A percentile compares a stretch with the other conserved stretches of the same genome.
phyloP scores from a whole-genome alignment of 805 yeast genomes.

The Pichia exigua region DNA sequence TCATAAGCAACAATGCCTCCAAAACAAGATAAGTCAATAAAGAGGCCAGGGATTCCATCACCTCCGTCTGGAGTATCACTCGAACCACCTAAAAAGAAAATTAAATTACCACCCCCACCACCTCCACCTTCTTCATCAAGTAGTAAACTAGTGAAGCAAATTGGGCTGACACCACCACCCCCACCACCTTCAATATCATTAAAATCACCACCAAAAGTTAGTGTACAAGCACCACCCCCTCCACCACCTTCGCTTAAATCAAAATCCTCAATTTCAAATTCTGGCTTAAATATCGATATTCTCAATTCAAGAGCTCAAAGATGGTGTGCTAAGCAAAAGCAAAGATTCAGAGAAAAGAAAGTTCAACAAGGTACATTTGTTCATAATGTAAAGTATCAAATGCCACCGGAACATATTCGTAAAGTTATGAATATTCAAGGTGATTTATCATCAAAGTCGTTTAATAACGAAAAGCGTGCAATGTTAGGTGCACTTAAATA shows the following conservation, averaged over 20 bases:
- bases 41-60: constrained; percentile 5
- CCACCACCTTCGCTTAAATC: constrained; percentile 25
- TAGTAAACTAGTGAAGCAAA: neutral
- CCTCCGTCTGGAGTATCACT: neutral
- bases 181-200: neutral
- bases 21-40: neutral
- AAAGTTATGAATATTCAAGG: constrained; percentile 78
- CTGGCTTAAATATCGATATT: neutral
- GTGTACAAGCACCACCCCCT: constrained; percentile 20
- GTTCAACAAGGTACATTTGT: constrained; percentile 38
- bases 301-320: constrained; percentile 31
- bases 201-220: neutral
- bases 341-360: constrained; percentile 36
- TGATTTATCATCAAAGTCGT: constrained; percentile 71
- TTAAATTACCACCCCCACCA: constrained; percentile 8
- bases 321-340: constrained; percentile 62
- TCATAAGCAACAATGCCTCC: constrained; percentile 5
- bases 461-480: constrained; percentile 77
- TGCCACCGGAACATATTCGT: constrained; percentile 92
- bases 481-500: constrained; percentile 87
- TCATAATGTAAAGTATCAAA: constrained; percentile 54
- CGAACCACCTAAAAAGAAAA: constrained; percentile 6
- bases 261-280: constrained; percentile 11
- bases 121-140: constrained; percentile 2
- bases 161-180: constrained; percentile 6